Conservation (phyloP, 2,329 filamentous ascomycete species). For the Torrubiella hemipterigena region DNA sequence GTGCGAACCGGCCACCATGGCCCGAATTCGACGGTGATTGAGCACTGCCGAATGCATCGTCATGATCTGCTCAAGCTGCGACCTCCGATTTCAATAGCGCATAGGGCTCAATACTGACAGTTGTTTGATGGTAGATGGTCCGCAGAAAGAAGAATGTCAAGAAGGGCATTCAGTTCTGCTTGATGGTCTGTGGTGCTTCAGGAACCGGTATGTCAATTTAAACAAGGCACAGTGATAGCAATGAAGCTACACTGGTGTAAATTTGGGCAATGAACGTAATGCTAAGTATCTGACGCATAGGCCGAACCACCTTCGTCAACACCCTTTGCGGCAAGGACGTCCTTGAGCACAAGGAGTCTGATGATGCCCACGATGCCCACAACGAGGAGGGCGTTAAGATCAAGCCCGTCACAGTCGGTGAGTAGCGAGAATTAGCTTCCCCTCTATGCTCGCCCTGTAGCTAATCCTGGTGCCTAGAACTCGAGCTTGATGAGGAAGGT, state of each 20-base stretch:
- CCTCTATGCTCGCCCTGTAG: neutral
- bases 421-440: constrained; percentile 8
- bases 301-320: constrained; percentile 98
- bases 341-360: constrained; percentile 80
- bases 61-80: constrained; percentile 2
- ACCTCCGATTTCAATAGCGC: constrained; percentile 1
- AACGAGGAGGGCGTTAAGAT: constrained; percentile 96
- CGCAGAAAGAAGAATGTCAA: constrained; percentile 99
- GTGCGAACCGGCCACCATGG: no score
- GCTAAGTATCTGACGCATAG: constrained; percentile 30
- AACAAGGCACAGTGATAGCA: constrained; percentile 1
- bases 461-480: constrained; percentile 41
- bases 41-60: no score
- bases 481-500: constrained; percentile 95
- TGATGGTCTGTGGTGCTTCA: constrained; percentile 99
- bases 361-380: constrained; percentile 80
- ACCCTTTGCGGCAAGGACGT: constrained; percentile 95
- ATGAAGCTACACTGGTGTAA: neutral
- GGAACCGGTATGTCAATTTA: constrained; percentile 87
- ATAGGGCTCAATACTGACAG: no score
- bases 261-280: neutral
- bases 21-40: no score
- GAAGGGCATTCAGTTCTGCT: constrained; percentile 99
- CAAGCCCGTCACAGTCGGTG: constrained; percentile 95
- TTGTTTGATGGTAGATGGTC: constrained; percentile 90